Conservation (phyloP, 306 rosid genomes). For the Mucuna pruriens region DNA sequence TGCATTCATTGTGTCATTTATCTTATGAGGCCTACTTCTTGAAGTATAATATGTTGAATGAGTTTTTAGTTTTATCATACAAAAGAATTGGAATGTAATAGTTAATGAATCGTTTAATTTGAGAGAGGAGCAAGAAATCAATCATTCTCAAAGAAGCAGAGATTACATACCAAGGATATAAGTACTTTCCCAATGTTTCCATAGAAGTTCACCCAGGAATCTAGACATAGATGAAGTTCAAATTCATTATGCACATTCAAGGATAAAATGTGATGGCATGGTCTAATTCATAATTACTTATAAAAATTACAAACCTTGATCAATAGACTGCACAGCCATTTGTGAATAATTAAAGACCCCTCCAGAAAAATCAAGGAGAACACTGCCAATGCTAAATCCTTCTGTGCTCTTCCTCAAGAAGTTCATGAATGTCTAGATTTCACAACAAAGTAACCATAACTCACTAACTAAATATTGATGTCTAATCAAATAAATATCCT, state of each 20-base stretch:
- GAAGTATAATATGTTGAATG: neutral
- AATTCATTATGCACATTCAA: neutral
- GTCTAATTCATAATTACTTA: neutral
- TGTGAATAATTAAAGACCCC: slow-evolving; percentile 70
- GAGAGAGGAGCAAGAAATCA: neutral
- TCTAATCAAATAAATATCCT: neutral
- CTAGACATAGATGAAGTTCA: slow-evolving; percentile 46
- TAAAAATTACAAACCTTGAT: slow-evolving; percentile 67
- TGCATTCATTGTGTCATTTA: neutral
- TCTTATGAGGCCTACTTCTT: neutral
- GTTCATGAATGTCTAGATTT: slow-evolving; percentile 73
- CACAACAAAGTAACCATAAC: neutral
- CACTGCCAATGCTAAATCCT: slow-evolving; percentile 77
- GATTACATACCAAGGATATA: slow-evolving; percentile 68
- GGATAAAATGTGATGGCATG: neutral
- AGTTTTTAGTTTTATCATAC: neutral
- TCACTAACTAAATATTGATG: neutral
- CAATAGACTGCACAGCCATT: slow-evolving; percentile 82
- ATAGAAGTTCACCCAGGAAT: slow-evolving; percentile 81
- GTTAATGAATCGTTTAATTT: neutral
- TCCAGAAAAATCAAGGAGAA: slow-evolving; percentile 79
- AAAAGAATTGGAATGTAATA: neutral
- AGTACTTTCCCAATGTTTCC: slow-evolving; percentile 85
- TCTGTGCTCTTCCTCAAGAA: slow-evolving; percentile 76
- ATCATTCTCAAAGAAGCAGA: neutral